A percentile compares a stretch with the other conserved stretches of the same genome.
phyloP scores from a whole-genome alignment of 805 yeast genomes.

The Wickerhamomyces xylosicus region DNA sequence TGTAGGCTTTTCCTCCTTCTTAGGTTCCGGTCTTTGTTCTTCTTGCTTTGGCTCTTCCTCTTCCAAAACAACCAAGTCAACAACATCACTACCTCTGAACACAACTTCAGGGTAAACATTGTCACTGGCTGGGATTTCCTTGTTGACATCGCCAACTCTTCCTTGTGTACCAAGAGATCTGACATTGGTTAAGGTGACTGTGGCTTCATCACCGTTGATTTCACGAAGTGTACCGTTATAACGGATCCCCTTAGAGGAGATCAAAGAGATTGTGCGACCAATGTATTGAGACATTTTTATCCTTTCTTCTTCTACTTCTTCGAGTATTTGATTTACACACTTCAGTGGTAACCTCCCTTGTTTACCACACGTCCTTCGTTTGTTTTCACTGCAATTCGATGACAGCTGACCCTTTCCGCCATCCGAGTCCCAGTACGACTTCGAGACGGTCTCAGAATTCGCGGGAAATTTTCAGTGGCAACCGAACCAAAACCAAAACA shows the following conservation, averaged over 20 bases:
- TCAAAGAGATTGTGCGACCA: slow-evolving; percentile 79
- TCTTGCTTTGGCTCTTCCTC: slow-evolving; percentile 15
- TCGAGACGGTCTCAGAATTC: no score
- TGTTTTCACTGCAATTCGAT: no score
- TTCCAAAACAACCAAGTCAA: slow-evolving; percentile 79
- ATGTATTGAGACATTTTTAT: slow-evolving; percentile 82
- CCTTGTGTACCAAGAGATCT: slow-evolving; percentile 90
- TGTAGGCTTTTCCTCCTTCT: slow-evolving; percentile 6
- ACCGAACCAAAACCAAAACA: no score
- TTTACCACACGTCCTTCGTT: no score
- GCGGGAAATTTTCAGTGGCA: no score
- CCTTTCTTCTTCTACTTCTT: no score
- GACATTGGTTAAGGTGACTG: slow-evolving; percentile 75
- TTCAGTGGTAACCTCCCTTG: no score
- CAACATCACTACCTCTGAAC: slow-evolving; percentile 87
- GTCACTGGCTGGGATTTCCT: slow-evolving; percentile 65
- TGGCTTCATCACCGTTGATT: slow-evolving; percentile 83
- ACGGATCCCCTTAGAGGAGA: slow-evolving; percentile 66
- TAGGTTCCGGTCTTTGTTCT: not conserved
- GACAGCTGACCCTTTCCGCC: no score
- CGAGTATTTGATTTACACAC: no score
- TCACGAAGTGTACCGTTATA: slow-evolving; percentile 84
- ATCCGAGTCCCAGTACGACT: no score
- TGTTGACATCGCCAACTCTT: slow-evolving; percentile 56
- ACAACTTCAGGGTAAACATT: slow-evolving; percentile 66